Evolutionary conservation across 78 protist species (phyloP).

Genomic region (Dictyostelium intermedium): DNA sequence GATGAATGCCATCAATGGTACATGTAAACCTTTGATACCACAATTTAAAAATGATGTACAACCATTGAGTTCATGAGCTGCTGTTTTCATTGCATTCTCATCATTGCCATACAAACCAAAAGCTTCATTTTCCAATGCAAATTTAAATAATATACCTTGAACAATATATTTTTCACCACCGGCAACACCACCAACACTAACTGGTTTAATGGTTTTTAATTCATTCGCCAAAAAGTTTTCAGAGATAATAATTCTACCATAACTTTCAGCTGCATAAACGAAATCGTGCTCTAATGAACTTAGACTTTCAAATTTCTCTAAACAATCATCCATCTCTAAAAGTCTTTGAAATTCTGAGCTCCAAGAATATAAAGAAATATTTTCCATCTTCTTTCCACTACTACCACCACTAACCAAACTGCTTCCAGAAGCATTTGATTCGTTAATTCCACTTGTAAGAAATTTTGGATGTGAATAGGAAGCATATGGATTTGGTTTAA

Average conservation of each 20-base stretch:
- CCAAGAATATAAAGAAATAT: slow-evolving; percentile 21
- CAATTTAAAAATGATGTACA: slow-evolving; percentile 60
- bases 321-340: slow-evolving; percentile 67
- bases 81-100: slow-evolving; percentile 85
- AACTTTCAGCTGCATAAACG: slow-evolving; percentile 77
- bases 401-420: neutral
- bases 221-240: slow-evolving; percentile 73
- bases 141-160: slow-evolving; percentile 82
- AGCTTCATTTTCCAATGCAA: slow-evolving; percentile 74
- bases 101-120: slow-evolving; percentile 80
- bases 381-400: neutral
- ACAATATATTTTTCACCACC: slow-evolving; percentile 87
- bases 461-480: slow-evolving; percentile 46
- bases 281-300: slow-evolving; percentile 56
- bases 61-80: slow-evolving; percentile 79
- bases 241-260: slow-evolving; percentile 76
- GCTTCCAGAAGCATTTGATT: neutral
- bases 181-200: slow-evolving; percentile 82
- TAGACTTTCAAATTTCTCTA: slow-evolving; percentile 59
- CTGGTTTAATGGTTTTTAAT: slow-evolving; percentile 78
- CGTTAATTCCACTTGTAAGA: neutral
- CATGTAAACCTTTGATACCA: slow-evolving; percentile 73
- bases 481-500: slow-evolving; percentile 17
- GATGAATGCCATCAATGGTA: slow-evolving; percentile 82
- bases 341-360: slow-evolving; percentile 49